Conservation (phyloP, 2,329 filamentous ascomycete genomes). For the Calonectria montana region DNA sequence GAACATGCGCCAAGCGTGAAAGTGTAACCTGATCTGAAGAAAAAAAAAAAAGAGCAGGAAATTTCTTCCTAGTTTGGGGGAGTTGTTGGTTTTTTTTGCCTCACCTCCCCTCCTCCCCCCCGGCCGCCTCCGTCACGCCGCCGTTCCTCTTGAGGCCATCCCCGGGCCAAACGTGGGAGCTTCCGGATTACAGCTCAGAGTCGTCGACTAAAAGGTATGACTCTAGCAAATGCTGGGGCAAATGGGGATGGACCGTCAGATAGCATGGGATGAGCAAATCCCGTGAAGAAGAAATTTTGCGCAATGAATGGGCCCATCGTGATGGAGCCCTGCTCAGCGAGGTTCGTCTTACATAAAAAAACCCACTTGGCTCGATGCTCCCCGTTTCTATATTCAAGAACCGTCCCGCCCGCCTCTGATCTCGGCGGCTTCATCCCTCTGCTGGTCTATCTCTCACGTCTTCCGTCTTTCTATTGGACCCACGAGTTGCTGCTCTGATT, state of each 20-base stretch:
- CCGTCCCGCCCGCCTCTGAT: conserved; percentile 6
- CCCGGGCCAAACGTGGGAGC: neutral
- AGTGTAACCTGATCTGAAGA: neutral
- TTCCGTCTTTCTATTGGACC: neutral
- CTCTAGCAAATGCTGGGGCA: conserved; percentile 12
- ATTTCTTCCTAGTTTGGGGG: neutral
- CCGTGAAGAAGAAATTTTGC: conserved; percentile 37
- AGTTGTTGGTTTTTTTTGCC: neutral
- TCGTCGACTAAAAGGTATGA: conserved; percentile 9
- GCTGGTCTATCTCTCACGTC: conserved; percentile 1
- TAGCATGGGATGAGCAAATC: conserved; percentile 18
- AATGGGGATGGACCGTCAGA: neutral
- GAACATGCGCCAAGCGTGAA: neutral
- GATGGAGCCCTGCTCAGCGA: conserved; percentile 29
- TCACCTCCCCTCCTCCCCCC: no score
- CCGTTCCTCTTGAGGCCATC: neutral
- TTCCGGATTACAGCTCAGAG: neutral
- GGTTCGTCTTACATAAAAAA: conserved; percentile 44
- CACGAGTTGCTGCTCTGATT: neutral
- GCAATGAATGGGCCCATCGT: conserved; percentile 38
- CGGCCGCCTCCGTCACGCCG: neutral
- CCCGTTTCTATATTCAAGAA: neutral
- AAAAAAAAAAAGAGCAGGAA: neutral
- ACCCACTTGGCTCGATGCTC: conserved; percentile 36
- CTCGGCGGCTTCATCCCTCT: neutral